Evolutionary conservation across 2,329 filamentous ascomycete genomes (phyloP), one percentile per base, ranked within the genome.

Genomic region (Teratosphaeria gauchensis): DNA sequence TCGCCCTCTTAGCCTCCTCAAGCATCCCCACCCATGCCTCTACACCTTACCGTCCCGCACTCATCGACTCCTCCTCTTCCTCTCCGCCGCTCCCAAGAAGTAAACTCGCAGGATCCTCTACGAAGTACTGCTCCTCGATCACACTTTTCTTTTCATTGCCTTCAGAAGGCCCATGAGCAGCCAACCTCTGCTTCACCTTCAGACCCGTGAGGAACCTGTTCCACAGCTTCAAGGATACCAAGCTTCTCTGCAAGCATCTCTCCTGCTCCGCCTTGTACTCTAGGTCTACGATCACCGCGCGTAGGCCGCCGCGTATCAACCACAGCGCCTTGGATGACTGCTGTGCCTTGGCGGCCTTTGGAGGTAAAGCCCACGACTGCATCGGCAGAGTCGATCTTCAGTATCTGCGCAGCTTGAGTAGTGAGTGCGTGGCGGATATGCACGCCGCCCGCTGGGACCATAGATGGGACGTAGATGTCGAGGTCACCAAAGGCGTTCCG

Each of bases 321-420:
- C 0, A 99, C 84, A 0, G 87, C 82, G 1, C 94, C 94, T 42
- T 84, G 82, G 1, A 94, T 75, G 2, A 96, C 81, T 1, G 94
- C 91, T 2, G 90, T 96, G 16, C 92, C 62, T 32, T 90, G 86
- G 2, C 90, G 84, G 0, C 91, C 91, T 69, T 84, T 86, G 75
- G 97, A 99, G 42, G 87, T 81, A 68, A 97, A 99, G 0, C 92
- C 92, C 0, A 87, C 94, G 4, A 99, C 84, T 0, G 94, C 94
- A 35, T 92, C 90, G 2, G 90, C 90, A 71, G 88, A 95, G 73
- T 97, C 91, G 19, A 97, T 80, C 0, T 86, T 86, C 1, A 96
- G 73, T 1, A 92, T 75, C 58, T 82, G 84, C 0, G 91, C 90
- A 1, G 92, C 92, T 55, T 82, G 82, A 1, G 82, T 78, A 1